Evolutionary conservation across 2,329 filamentous ascomycete species (phyloP), one percentile per base, ranked within the genome.

Genomic region (Ophiostoma populinum): DNA sequence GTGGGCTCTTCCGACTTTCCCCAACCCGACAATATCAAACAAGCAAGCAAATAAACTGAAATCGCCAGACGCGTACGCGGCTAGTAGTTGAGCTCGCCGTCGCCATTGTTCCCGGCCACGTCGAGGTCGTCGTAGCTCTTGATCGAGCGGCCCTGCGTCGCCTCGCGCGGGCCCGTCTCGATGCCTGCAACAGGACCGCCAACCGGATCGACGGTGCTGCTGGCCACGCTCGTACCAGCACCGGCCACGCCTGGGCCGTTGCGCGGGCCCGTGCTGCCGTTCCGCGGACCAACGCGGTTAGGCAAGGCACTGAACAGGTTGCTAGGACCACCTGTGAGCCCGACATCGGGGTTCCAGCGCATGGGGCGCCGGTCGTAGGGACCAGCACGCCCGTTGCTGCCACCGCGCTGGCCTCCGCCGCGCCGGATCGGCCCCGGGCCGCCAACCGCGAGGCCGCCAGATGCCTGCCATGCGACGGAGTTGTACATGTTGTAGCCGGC

Each of bases 41-140:
- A 3, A 21, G 1, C 25, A 9, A 34, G 10, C 11, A 25, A 19
- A 12, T 15, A n/a, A 13, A 1, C 2, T 16, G 12, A 6, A 22
- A 6, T n/a, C 22, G 9, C 8, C 13, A 12, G 3, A 5, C 6
- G 2, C 17, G n/a, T 13, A 13, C n/a, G n/a, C n/a, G 7, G 10
- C 52, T 67, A 95, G 52, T 95, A 95, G 56, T 95, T 92, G 49
- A 95, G 61, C 58, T 94, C 87, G 19, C 81, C 80, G 26, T 77
- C 74, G 9, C 77, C 81, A 24, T 70, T 65, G 11, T 75, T 72
- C 24, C 74, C 74, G 39, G 79, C 77, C 30, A 92, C 87, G 58
- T 98, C 90, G 17, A 98, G 63, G 52, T 98, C 90, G 55, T 98
- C 92, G 52, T 98, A 98, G 54, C 83, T 94, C 67, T 92, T 93